These are phyloP conservation scores for Pyrenochaeta sp. DNA, from an alignment of 2,329 filamentous ascomycete species.

Conservation along the genomic window DNA sequence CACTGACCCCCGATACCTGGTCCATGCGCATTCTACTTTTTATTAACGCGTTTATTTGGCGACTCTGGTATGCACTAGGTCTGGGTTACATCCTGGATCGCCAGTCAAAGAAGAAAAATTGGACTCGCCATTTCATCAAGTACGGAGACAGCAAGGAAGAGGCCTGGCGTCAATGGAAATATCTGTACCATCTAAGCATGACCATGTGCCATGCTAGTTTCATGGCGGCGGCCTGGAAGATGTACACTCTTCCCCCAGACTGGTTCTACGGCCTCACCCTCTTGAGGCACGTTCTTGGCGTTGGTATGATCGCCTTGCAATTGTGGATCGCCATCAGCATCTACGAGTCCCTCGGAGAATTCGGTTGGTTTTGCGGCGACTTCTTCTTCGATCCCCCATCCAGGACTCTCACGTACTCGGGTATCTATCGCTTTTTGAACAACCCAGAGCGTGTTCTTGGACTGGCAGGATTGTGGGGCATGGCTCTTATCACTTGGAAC, in stretches of 20 bases:
- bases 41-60: slow-evolving; percentile 80
- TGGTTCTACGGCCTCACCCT: slow-evolving; percentile 88
- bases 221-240: slow-evolving; percentile 92
- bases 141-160: slow-evolving; percentile 90
- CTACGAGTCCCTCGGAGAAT: slow-evolving; percentile 94
- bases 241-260: slow-evolving; percentile 86
- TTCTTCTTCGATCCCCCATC: slow-evolving; percentile 94
- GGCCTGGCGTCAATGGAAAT: slow-evolving; percentile 98
- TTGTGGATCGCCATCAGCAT: slow-evolving; percentile 93
- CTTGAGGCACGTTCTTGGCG: slow-evolving; percentile 86
- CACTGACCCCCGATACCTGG: slow-evolving; percentile 79
- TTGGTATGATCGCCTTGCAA: slow-evolving; percentile 82
- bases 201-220: slow-evolving; percentile 89
- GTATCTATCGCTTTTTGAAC: slow-evolving; percentile 97
- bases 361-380: slow-evolving; percentile 98
- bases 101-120: slow-evolving; percentile 90
- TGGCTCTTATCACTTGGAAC: slow-evolving; percentile 92
- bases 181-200: slow-evolving; percentile 91
- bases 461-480: slow-evolving; percentile 93
- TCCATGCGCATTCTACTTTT: slow-evolving; percentile 82
- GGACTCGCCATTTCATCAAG: slow-evolving; percentile 98
- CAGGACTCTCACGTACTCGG: slow-evolving; percentile 86
- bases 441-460: slow-evolving; percentile 96
- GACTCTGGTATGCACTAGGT: slow-evolving; percentile 90
- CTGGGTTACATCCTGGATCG: slow-evolving; percentile 84